Evolutionary conservation across 495 filamentous ascomycete species (phyloP).

Genomic region (Aspergillus kassunensis): DNA sequence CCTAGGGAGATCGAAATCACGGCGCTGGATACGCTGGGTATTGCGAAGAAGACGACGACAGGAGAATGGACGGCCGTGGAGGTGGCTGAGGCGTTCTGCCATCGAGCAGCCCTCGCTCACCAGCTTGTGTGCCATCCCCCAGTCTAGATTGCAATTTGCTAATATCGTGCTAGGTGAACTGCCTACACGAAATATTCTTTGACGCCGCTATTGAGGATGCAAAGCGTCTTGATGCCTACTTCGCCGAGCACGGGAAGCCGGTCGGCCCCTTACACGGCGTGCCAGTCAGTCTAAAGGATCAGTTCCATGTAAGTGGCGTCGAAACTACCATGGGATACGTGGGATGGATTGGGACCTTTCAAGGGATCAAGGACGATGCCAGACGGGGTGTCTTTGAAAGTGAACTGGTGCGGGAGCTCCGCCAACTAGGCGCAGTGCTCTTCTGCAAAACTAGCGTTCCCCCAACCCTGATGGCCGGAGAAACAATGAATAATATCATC

Average conservation of each 20-base stretch:
- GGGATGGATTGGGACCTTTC: constrained; percentile 49
- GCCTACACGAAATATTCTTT: constrained; percentile 63
- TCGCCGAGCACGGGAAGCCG: constrained; percentile 41
- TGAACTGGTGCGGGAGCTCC: constrained; percentile 49
- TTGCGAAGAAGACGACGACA: constrained; percentile 42
- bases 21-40: constrained; percentile 48
- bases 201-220: constrained; percentile 57
- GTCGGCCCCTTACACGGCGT: constrained; percentile 61
- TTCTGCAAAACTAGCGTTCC: constrained; percentile 66
- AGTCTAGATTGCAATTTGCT: background rate
- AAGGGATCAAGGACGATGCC: constrained; percentile 42
- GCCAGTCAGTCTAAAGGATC: constrained; percentile 65
- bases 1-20: constrained; percentile 55
- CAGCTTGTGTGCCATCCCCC: constrained; percentile 40
- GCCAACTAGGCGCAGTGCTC: constrained; percentile 55
- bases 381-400: constrained; percentile 38
- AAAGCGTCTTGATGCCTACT: constrained; percentile 54
- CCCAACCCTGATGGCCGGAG: constrained; percentile 56
- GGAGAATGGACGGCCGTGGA: constrained; percentile 46
- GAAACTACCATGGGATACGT: constrained; percentile 66
- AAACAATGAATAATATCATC: constrained; percentile 56
- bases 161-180: constrained; percentile 41
- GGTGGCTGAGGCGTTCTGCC: constrained; percentile 54
- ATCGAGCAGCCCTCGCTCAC: constrained; percentile 54
- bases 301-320: constrained; percentile 62